Evolutionary conservation across 768 basidiomycete genomes (phyloP).

Genomic region (Infundibulicybe gibba): DNA sequence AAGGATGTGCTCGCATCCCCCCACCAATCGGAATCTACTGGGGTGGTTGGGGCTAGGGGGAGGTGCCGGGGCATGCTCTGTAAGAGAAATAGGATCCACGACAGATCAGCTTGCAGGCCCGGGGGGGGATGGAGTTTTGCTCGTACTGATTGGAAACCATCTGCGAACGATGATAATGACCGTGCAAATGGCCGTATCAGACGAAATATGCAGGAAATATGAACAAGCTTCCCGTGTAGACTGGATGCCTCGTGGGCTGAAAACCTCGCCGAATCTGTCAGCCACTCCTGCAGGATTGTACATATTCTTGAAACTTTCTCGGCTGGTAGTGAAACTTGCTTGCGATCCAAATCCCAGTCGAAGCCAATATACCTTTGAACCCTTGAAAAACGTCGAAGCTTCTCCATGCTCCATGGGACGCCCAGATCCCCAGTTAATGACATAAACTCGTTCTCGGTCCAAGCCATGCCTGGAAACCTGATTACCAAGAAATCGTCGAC

Average conservation of each 20-base stretch:
- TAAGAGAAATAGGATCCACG: slow-evolving; percentile 14
- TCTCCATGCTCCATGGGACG: slow-evolving; percentile 26
- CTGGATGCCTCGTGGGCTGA: slow-evolving; percentile 12
- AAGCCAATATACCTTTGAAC: slow-evolving; percentile 28
- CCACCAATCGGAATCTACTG: slow-evolving; percentile 27
- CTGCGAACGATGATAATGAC: slow-evolving; percentile 14
- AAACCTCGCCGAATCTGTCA: not conserved
- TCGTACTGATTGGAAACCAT: slow-evolving; percentile 9
- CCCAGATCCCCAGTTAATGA: slow-evolving; percentile 18
- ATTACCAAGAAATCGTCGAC: slow-evolving; percentile 34
- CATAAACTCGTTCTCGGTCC: slow-evolving; percentile 24
- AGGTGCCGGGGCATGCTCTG: slow-evolving; percentile 9
- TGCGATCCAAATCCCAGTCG: slow-evolving; percentile 23
- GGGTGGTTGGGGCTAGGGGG: slow-evolving; percentile 8
- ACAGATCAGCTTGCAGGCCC: slow-evolving; percentile 13
- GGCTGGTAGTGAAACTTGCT: slow-evolving; percentile 16
- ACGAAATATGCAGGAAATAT: slow-evolving; percentile 20
- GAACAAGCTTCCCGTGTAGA: slow-evolving; percentile 27
- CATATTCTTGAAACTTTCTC: slow-evolving; percentile 16
- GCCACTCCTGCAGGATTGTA: slow-evolving; percentile 10
- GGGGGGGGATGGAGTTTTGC: slow-evolving; percentile 8
- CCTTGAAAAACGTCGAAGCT: slow-evolving; percentile 14
- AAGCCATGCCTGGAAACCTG: slow-evolving; percentile 12
- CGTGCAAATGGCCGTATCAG: slow-evolving; percentile 19
- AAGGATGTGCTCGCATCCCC: slow-evolving; percentile 30